phyloP scores from a whole-genome alignment of 1,284 basidiomycete species.

The Leccinum solheimii region DNA sequence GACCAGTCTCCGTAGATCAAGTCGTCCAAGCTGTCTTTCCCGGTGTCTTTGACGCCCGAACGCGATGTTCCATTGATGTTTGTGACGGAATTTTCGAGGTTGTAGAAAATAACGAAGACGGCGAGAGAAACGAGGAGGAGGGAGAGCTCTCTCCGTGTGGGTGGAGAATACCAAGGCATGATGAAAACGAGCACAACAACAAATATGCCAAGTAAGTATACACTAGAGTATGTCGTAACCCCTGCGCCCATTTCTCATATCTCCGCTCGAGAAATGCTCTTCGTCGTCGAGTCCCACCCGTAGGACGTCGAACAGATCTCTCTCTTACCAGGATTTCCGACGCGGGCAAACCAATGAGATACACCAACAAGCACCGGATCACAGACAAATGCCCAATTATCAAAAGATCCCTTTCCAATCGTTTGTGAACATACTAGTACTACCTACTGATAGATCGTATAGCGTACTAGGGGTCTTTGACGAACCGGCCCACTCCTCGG shows the following conservation, averaged over 20 bases:
- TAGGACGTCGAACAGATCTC: constrained; percentile 88
- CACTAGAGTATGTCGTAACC: too few relatives aligned
- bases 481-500: constrained; percentile 94
- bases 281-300: constrained; percentile 39
- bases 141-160: constrained; percentile 62
- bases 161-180: constrained; percentile 60
- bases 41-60: constrained; percentile 22
- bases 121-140: constrained; percentile 60
- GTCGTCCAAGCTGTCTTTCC: constrained; percentile 53
- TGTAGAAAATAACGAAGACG: constrained; percentile 65
- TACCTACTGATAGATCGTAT: constrained; percentile 67
- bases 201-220: too few relatives aligned
- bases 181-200: constrained; percentile 1
- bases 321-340: constrained; percentile 94
- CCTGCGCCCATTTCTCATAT: too few relatives aligned
- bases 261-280: too few relatives aligned
- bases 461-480: constrained; percentile 49
- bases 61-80: constrained; percentile 19
- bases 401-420: constrained; percentile 50
- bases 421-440: constrained; percentile 39
- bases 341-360: constrained; percentile 71
- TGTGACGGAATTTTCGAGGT: constrained; percentile 58
- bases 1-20: constrained; percentile 66
- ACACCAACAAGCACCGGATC: constrained; percentile 91
- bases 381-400: constrained; percentile 93